These are phyloP conservation scores for Odontarrhena argentea DNA, from an alignment of 345 rosid species.

Conservation along the genomic window DNA sequence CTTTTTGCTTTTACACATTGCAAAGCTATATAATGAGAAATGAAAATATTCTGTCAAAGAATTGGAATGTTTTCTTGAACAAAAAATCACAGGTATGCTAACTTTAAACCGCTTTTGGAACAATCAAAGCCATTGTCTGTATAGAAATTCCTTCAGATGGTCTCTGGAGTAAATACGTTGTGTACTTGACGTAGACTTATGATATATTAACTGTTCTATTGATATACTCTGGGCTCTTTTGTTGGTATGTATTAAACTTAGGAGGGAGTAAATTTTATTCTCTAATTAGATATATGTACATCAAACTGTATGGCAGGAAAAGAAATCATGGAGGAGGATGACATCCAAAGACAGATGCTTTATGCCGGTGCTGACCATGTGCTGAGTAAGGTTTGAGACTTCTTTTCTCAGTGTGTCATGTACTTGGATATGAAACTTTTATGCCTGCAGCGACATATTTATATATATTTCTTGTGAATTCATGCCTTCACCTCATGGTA, in stretches of 20 bases:
- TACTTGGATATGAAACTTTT: conserved; percentile 17
- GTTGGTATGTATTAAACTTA: neutral
- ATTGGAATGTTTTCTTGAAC: neutral
- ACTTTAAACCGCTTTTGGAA: neutral
- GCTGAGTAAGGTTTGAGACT: conserved; percentile 70
- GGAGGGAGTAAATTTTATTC: neutral
- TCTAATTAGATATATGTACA: conserved; percentile 11
- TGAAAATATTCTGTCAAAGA: neutral
- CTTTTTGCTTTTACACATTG: neutral
- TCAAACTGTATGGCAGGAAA: conserved; percentile 53
- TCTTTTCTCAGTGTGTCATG: conserved; percentile 13
- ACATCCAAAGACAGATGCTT: conserved; percentile 59
- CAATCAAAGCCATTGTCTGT: neutral
- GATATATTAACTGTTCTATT: conserved; percentile 15
- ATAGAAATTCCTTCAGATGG: neutral
- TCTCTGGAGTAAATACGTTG: conserved; percentile 1
- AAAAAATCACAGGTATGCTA: neutral
- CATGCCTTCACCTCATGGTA: conserved; percentile 4
- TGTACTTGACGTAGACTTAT: conserved; percentile 18
- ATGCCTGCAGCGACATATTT: neutral
- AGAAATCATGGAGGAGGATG: conserved; percentile 58
- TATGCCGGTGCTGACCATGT: conserved; percentile 69
- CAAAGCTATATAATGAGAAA: neutral
- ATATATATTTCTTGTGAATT: neutral
- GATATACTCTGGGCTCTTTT: conserved; percentile 16